Percentiles rank a stretch among this genome's conserved stretches.
Evolutionary conservation across 129 eudicot species (phyloP).

Genomic region (Pittosporum tobira): DNA sequence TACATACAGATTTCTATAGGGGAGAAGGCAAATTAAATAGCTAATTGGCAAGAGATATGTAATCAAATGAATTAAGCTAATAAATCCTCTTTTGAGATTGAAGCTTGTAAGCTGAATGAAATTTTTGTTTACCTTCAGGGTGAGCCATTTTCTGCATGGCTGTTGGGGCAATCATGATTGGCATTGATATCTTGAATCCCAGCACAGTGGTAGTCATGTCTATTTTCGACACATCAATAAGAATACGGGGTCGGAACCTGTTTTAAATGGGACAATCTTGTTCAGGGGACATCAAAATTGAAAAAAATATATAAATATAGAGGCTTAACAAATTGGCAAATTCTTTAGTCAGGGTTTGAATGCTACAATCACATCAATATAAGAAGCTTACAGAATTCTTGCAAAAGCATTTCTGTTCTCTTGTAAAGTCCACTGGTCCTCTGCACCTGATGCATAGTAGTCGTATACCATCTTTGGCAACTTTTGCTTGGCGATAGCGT

Average conservation of each 20-base stretch:
- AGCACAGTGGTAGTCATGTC: conserved; percentile 76
- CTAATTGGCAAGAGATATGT: no score
- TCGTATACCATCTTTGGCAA: conserved; percentile 90
- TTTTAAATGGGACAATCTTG: conserved; percentile 7
- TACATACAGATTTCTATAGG: not conserved
- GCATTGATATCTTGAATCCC: conserved; percentile 88
- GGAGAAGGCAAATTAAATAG: not conserved
- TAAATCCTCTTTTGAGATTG: not conserved
- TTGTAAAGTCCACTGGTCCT: conserved; percentile 88
- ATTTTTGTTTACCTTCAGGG: conserved; percentile 62
- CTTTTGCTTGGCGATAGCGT: conserved; percentile 81
- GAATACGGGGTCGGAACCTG: conserved; percentile 93
- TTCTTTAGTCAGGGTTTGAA: not conserved
- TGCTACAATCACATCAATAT: not conserved
- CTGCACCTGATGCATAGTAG: conserved; percentile 96
- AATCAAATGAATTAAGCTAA: not conserved
- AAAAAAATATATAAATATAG: not conserved
- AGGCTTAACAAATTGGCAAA: no score
- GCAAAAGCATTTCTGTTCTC: conserved; percentile 88
- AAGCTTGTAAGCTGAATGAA: not conserved
- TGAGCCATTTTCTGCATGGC: conserved; percentile 97
- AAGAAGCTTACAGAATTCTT: conserved; percentile 62
- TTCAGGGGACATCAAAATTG: not conserved
- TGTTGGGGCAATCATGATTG: conserved; percentile 91
- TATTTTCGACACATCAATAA: conserved; percentile 83